These are phyloP conservation scores for Coemansia sp. DNA, from an alignment of 192 early-diverging fungal genomes.

Conservation along the genomic window DNA sequence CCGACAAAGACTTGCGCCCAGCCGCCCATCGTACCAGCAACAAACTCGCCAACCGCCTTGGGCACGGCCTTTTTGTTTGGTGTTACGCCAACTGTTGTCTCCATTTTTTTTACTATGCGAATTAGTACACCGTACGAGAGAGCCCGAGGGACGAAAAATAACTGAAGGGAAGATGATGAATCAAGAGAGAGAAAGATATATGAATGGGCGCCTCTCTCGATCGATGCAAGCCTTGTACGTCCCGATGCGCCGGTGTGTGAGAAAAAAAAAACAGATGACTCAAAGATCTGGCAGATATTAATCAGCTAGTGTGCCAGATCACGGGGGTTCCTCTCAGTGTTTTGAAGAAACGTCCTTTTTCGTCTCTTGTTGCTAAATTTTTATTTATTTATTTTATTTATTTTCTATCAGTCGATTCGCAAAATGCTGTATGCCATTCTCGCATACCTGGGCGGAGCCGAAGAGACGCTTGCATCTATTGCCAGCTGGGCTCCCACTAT, in stretches of 20 bases:
- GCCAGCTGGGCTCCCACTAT: slow-evolving; percentile 39
- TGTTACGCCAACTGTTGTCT: slow-evolving; percentile 34
- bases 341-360: background rate
- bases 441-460: slow-evolving; percentile 38
- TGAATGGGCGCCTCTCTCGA: background rate
- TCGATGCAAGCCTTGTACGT: slow-evolving; percentile 5
- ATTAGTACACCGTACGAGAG: background rate
- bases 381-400: background rate
- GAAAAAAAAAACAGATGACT: slow-evolving; percentile 1
- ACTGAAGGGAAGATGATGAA: slow-evolving; percentile 1
- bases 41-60: slow-evolving; percentile 48
- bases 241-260: slow-evolving; percentile 2
- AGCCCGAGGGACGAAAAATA: background rate
- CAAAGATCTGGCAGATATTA: slow-evolving; percentile 8
- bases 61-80: slow-evolving; percentile 38
- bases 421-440: slow-evolving; percentile 52
- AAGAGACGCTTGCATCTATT: slow-evolving; percentile 29
- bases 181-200: background rate
- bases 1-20: slow-evolving; percentile 72
- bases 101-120: slow-evolving; percentile 20
- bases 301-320: slow-evolving; percentile 10
- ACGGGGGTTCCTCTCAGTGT: slow-evolving; percentile 7
- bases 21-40: slow-evolving; percentile 61
- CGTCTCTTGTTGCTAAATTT: background rate
- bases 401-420: background rate